Conservation (phyloP, 2,329 filamentous ascomycete genomes). For the Neofusicoccum cordaticola region DNA sequence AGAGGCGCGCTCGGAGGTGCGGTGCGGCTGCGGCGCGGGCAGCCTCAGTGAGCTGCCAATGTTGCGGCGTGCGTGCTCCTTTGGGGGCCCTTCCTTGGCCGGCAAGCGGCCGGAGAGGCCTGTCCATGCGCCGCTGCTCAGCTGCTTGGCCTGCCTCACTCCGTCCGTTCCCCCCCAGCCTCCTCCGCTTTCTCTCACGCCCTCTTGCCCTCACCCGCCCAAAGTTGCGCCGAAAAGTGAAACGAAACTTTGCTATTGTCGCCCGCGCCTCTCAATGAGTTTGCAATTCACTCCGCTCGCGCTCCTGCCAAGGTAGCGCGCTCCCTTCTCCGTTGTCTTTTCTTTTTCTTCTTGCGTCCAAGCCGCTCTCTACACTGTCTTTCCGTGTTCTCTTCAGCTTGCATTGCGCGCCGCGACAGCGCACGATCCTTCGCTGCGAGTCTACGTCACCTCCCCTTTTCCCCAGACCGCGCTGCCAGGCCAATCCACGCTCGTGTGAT, state of each 20-base stretch:
- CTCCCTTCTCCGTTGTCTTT: constrained; percentile 27
- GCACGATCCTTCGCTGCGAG: constrained; percentile 16
- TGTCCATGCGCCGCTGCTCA: constrained; percentile 4
- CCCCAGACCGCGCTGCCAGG: background rate
- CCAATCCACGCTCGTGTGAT: constrained; percentile 2
- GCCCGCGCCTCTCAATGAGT: constrained; percentile 5
- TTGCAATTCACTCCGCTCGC: background rate
- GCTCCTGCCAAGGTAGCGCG: constrained; percentile 21
- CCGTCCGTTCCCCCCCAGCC: constrained; percentile 6
- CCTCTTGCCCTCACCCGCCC: background rate
- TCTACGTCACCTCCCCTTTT: constrained; percentile 18
- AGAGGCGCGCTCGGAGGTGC: constrained; percentile 5
- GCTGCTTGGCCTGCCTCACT: constrained; percentile 11
- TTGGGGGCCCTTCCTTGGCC: constrained; percentile 3
- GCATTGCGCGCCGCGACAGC: constrained; percentile 9
- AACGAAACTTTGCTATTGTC: background rate
- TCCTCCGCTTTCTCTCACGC: constrained; percentile 7
- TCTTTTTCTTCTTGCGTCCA: constrained; percentile 11
- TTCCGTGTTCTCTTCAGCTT: constrained; percentile 18
- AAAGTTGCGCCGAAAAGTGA: constrained; percentile 7
- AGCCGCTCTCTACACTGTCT: constrained; percentile 20
- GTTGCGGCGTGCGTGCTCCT: background rate
- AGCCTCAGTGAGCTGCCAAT: constrained; percentile 1
- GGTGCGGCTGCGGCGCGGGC: constrained; percentile 13
- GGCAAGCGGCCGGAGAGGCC: background rate